These are phyloP conservation scores for Ophiostoma angusticollis DNA, from an alignment of 2,329 filamentous ascomycete genomes.

Conservation along the genomic window DNA sequence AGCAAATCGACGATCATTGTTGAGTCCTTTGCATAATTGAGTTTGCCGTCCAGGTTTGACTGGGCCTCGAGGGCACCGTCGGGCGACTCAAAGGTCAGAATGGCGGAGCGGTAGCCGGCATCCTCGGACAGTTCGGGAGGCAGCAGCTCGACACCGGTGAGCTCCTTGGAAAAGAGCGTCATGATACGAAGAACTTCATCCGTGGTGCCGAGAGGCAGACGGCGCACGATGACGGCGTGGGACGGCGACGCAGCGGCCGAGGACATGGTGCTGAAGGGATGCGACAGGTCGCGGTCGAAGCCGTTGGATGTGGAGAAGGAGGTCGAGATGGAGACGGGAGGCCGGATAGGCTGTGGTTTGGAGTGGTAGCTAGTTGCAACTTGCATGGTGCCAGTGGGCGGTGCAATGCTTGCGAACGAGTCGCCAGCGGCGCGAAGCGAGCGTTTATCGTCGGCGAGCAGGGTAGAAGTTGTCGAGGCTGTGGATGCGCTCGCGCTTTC, in stretches of 20 bases:
- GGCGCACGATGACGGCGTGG: conserved; percentile 37
- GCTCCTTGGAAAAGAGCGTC: conserved; percentile 45
- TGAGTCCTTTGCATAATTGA: conserved; percentile 35
- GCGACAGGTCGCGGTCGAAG: conserved; percentile 30
- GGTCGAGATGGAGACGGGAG: conserved; percentile 21
- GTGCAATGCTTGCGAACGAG: conserved; percentile 15
- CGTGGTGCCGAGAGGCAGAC: conserved; percentile 39
- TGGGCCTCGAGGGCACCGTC: conserved; percentile 44
- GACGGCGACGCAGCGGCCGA: conserved; percentile 23
- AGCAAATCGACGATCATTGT: conserved; percentile 47
- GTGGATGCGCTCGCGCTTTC: no score
- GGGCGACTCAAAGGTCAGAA: conserved; percentile 39
- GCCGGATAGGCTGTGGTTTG: conserved; percentile 27
- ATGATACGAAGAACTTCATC: conserved; percentile 43
- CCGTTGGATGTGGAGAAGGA: conserved; percentile 19
- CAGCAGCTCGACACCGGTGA: conserved; percentile 38
- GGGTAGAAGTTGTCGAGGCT: no score
- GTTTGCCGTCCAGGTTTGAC: conserved; percentile 43
- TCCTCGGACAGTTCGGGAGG: conserved; percentile 37
- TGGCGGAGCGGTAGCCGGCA: conserved; percentile 35
- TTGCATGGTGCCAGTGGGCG: conserved; percentile 29
- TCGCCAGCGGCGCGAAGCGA: background rate
- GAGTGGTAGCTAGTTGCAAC: conserved; percentile 30
- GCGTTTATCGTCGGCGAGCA: no score
- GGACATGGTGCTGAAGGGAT: conserved; percentile 28